These are phyloP conservation scores for Stagonosporopsis vannaccii DNA, from an alignment of 2,329 filamentous ascomycete genomes.

Conservation along the genomic window DNA sequence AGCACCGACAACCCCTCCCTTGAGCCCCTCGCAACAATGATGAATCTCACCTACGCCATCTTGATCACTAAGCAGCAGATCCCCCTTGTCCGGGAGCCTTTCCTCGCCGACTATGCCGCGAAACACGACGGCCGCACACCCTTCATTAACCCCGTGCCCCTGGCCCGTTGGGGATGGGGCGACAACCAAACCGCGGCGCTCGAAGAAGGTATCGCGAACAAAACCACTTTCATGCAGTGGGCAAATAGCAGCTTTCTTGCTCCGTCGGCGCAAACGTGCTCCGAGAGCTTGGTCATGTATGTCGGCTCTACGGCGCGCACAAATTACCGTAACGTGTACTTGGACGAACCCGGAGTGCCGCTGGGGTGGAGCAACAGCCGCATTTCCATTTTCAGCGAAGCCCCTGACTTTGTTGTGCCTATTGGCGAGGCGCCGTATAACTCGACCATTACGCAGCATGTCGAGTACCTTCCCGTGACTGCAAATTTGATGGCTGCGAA, in stretches of 20 bases:
- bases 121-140: slow-evolving; percentile 55
- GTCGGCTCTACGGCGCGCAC: slow-evolving; percentile 48
- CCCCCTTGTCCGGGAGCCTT: slow-evolving; percentile 56
- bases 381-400: slow-evolving; percentile 58
- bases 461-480: slow-evolving; percentile 64
- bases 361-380: slow-evolving; percentile 58
- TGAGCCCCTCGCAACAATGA: slow-evolving; percentile 44
- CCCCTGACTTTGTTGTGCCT: slow-evolving; percentile 57
- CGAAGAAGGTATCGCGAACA: slow-evolving; percentile 57
- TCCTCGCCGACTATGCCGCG: slow-evolving; percentile 59
- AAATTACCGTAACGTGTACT: slow-evolving; percentile 57
- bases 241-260: slow-evolving; percentile 57
- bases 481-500: slow-evolving; percentile 65
- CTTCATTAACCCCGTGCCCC: slow-evolving; percentile 59
- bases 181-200: slow-evolving; percentile 49
- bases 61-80: slow-evolving; percentile 59
- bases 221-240: slow-evolving; percentile 59
- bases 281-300: slow-evolving; percentile 59
- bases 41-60: slow-evolving; percentile 56
- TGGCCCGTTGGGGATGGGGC: slow-evolving; percentile 58
- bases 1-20: slow-evolving; percentile 42
- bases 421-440: slow-evolving; percentile 55
- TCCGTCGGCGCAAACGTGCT: slow-evolving; percentile 55
- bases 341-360: slow-evolving; percentile 53
- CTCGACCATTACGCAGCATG: slow-evolving; percentile 57